Evolutionary conservation across 2,329 filamentous ascomycete species (phyloP), one percentile per base, ranked within the genome.

Genomic region (Cordyceps militaris): DNA sequence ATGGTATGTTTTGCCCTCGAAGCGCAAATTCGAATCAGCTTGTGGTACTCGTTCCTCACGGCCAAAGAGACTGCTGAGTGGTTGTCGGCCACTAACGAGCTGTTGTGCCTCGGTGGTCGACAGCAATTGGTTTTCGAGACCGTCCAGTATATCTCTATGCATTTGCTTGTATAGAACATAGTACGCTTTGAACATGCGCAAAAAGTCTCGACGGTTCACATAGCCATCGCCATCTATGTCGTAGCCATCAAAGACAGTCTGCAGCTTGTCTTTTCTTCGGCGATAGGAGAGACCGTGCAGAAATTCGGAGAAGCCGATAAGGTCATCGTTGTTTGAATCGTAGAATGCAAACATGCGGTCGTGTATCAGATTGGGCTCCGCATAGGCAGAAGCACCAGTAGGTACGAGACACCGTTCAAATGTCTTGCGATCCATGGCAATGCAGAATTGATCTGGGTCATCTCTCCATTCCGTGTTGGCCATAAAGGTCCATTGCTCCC

Each of bases 271-370:
- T 64, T 87, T 84, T 58, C 81, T 76, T 64, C 84, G 86, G 28
- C 83, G 75, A 64, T 85, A 87, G 4, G 91, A 86, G 49, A 97
- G 77, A 1, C 91, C 94, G 58, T 87, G 84, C 24, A 97, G 75
- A 67, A 97, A 99, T 69, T 99, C 94, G 50, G 90, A 82, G 64
- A 99, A 97, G 8, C 89, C 89, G 65, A 99, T 97, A 8, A 96
- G 76, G 23, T 88, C 89, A 68, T 99, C 91, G 43, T 84, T 81
- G 69, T 97, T 93, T 32, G 86, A 89, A 71, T 99, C 94, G 70
- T 97, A 99, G 70, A 97, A 97, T 52, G 89, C 84, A 73, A 97
- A 99, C 82, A 97, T 94, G 63, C 94, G 88, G 70, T 99, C 93
- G 67, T 96, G 94, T 59, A 99, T 89, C 14, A 96, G 82, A 69